These are phyloP conservation scores for Penicillium sp. DNA, from an alignment of 2,329 filamentous ascomycete species.

Conservation along the genomic window DNA sequence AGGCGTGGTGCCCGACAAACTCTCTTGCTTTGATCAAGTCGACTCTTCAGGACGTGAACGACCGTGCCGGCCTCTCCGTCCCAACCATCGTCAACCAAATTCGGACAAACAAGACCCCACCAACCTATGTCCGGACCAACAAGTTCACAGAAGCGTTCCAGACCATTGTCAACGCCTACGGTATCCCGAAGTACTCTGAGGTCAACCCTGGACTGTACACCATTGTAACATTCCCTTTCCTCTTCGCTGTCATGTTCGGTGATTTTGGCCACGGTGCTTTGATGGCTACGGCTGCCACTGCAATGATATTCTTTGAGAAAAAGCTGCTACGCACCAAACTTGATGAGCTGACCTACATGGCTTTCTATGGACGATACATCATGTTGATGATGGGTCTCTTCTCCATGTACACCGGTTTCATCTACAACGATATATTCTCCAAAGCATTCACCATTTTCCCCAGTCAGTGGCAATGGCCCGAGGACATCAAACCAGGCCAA, in stretches of 20 bases:
- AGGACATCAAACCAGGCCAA: slow-evolving; percentile 61
- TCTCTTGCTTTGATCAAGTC: slow-evolving; percentile 84
- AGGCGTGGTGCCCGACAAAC: slow-evolving; percentile 95
- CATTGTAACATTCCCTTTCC: slow-evolving; percentile 97
- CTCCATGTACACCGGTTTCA: slow-evolving; percentile 92
- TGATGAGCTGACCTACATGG: slow-evolving; percentile 96
- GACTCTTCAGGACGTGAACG: slow-evolving; percentile 93
- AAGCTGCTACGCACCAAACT: slow-evolving; percentile 77
- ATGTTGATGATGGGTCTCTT: slow-evolving; percentile 97
- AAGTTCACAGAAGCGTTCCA: slow-evolving; percentile 98
- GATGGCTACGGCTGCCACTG: slow-evolving; percentile 75
- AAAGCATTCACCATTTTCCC: slow-evolving; percentile 83
- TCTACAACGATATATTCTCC: slow-evolving; percentile 98
- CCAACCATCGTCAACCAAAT: slow-evolving; percentile 99
- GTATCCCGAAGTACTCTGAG: slow-evolving; percentile 94
- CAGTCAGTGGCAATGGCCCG: slow-evolving; percentile 84
- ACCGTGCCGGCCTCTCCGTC: slow-evolving; percentile 90
- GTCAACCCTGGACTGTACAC: slow-evolving; percentile 94
- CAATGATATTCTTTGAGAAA: slow-evolving; percentile 97
- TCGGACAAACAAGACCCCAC: slow-evolving; percentile 91
- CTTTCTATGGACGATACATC: slow-evolving; percentile 97
- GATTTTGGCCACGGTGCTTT: slow-evolving; percentile 91
- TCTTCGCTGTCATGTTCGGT: slow-evolving; percentile 99
- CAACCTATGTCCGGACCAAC: slow-evolving; percentile 96
- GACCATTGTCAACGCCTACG: slow-evolving; percentile 98